A percentile compares a stretch with the other conserved stretches of the same genome.
phyloP scores from a whole-genome alignment of 2,329 filamentous ascomycete genomes.

The Decorospora gaudefroyi region DNA sequence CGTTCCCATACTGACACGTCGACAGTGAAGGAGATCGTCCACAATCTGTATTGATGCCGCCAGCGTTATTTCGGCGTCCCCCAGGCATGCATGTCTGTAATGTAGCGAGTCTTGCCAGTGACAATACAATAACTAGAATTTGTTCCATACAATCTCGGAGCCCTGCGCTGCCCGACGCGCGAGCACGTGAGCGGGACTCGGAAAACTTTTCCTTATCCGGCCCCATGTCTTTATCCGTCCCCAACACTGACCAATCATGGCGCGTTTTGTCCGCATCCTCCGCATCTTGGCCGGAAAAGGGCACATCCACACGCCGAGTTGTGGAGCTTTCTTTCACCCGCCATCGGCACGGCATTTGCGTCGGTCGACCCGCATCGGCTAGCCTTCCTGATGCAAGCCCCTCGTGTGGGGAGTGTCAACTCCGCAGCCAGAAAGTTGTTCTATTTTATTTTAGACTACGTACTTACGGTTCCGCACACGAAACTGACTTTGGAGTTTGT shows the following conservation, averaged over 20 bases:
- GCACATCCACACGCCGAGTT: conserved; percentile 29
- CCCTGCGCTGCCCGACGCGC: conserved; percentile 1
- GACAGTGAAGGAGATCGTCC: conserved; percentile 43
- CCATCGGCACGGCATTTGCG: conserved; percentile 40
- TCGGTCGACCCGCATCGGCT: conserved; percentile 35
- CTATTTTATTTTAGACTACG: conserved; percentile 10
- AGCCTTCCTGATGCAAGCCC: conserved; percentile 29
- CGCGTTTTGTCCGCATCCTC: conserved; percentile 20
- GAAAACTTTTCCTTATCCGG: conserved; percentile 30
- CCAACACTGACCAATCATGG: conserved; percentile 16
- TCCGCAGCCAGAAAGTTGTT: conserved; percentile 31
- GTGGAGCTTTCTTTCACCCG: conserved; percentile 37
- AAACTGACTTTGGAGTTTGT: too few relatives aligned
- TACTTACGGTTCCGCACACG: too few relatives aligned
- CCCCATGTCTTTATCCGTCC: conserved; percentile 16
- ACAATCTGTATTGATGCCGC: conserved; percentile 38
- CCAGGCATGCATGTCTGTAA: too few relatives aligned
- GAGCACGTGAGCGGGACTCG: conserved; percentile 12
- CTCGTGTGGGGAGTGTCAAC: conserved; percentile 39
- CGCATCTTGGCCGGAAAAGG: conserved; percentile 29
- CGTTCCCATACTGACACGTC: conserved; percentile 7
- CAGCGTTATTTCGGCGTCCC: too few relatives aligned
- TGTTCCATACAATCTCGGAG: not conserved
- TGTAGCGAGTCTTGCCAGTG: too few relatives aligned
- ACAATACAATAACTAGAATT: too few relatives aligned